Percentiles rank a stretch among this genome's conserved stretches.
Evolutionary conservation across 768 basidiomycete species (phyloP).

Genomic region (Pholiota molesta): DNA sequence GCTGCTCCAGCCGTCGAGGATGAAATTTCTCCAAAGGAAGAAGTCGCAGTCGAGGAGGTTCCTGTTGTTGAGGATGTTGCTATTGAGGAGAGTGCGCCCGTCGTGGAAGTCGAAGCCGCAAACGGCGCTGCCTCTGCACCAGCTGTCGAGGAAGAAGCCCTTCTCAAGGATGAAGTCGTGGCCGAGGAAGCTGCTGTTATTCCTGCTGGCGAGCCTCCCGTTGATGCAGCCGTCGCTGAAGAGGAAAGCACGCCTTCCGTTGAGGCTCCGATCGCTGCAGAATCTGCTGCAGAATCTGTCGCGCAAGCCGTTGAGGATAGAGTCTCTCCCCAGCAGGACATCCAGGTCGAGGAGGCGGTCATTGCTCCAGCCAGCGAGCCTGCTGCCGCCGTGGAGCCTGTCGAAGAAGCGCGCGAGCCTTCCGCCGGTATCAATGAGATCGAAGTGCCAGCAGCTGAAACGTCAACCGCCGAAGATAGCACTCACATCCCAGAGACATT

Average conservation of each 20-base stretch:
- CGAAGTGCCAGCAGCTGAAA: not conserved
- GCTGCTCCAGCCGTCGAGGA: not conserved
- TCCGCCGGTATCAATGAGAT: not conserved
- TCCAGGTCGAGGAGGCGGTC: slow-evolving; percentile 7
- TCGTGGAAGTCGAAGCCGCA: not conserved
- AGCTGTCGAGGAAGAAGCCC: not conserved
- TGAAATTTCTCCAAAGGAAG: slow-evolving; percentile 8
- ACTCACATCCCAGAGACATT: not conserved
- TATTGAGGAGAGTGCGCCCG: not conserved
- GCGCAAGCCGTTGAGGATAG: not conserved
- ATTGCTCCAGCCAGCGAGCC: not conserved
- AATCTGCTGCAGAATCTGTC: not conserved
- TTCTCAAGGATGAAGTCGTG: slow-evolving; percentile 6
- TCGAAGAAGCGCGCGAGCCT: not conserved
- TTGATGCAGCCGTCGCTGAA: not conserved
- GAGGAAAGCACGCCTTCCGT: not conserved
- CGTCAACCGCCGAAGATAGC: not conserved
- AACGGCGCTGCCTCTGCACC: not conserved
- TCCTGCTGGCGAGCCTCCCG: not conserved
- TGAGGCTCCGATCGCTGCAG: not conserved
- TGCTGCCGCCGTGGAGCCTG: not conserved
- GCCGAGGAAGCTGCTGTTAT: not conserved
- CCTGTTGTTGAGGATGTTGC: no score
- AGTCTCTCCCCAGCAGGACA: not conserved
- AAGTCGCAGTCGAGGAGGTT: not conserved